Evolutionary conservation across 2,329 filamentous ascomycete genomes (phyloP).

Genomic region (Aspergillus sp.): DNA sequence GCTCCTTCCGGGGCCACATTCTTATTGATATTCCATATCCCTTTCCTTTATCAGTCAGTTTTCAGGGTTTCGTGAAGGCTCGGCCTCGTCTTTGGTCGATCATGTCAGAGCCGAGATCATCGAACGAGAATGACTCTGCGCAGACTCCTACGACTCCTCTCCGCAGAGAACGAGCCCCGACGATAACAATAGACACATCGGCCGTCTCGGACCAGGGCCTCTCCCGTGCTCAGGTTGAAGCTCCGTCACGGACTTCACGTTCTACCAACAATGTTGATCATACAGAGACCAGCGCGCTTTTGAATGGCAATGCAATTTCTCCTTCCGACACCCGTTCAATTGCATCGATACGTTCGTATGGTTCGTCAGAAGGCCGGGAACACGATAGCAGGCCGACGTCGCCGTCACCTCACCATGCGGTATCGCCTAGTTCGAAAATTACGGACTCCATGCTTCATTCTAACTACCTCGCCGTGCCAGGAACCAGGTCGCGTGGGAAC

Average conservation of each 20-base stretch:
- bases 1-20: conserved; percentile 23
- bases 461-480: conserved; percentile 64
- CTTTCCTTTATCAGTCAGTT: neutral
- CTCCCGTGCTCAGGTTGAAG: conserved; percentile 33
- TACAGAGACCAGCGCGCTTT: conserved; percentile 28
- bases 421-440: conserved; percentile 58
- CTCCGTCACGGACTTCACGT: conserved; percentile 35
- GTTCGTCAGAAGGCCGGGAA: conserved; percentile 58
- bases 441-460: conserved; percentile 50
- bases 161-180: conserved; percentile 49
- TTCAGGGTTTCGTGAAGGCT: neutral
- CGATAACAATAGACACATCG: conserved; percentile 59
- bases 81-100: neutral
- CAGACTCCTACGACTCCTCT: conserved; percentile 30
- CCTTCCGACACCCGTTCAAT: conserved; percentile 53
- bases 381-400: conserved; percentile 62
- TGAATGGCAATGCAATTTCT: conserved; percentile 35
- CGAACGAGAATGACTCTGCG: conserved; percentile 27
- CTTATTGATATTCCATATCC: conserved; percentile 18
- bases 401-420: conserved; percentile 67
- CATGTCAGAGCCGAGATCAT: conserved; percentile 31
- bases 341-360: conserved; percentile 53
- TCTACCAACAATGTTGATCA: conserved; percentile 37
- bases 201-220: conserved; percentile 43
- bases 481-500: conserved; percentile 61